A percentile compares a stretch with the other conserved stretches of the same genome.
Conservation (phyloP, 768 basidiomycete genomes). For the Russula abietina region DNA sequence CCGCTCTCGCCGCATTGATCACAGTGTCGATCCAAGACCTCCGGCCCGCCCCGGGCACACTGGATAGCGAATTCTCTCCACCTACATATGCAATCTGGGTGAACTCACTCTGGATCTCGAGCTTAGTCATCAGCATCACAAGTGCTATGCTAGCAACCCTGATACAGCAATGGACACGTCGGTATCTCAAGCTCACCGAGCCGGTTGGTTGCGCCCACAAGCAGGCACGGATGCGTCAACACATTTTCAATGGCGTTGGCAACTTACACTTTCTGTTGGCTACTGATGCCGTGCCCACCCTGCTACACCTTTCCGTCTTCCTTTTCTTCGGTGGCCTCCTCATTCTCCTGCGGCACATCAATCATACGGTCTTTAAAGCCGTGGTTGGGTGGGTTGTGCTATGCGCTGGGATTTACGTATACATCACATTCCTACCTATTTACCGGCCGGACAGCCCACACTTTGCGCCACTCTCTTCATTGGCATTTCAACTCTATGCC, state of each 20-base stretch:
- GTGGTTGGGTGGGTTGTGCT: no score
- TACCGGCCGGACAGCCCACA: no score
- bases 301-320: no score
- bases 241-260: neutral
- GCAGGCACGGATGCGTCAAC: slow-evolving; percentile 4
- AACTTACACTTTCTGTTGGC: neutral
- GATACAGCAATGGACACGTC: neutral
- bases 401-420: no score
- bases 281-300: no score
- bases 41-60: neutral
- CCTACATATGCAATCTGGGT: neutral
- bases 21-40: neutral
- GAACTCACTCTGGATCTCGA: slow-evolving; percentile 4
- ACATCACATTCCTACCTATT: no score
- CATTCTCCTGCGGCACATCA: no score
- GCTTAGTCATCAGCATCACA: neutral
- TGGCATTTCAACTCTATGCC: no score
- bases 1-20: neutral
- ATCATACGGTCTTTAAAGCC: no score
- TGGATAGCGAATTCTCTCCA: neutral
- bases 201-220: neutral
- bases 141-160: neutral
- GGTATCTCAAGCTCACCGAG: neutral
- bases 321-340: no score
- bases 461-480: no score